Percentiles rank a stretch among this genome's conserved stretches.
phyloP scores from a whole-genome alignment of 1,284 basidiomycete genomes.

The Ustilago xerochloae region DNA sequence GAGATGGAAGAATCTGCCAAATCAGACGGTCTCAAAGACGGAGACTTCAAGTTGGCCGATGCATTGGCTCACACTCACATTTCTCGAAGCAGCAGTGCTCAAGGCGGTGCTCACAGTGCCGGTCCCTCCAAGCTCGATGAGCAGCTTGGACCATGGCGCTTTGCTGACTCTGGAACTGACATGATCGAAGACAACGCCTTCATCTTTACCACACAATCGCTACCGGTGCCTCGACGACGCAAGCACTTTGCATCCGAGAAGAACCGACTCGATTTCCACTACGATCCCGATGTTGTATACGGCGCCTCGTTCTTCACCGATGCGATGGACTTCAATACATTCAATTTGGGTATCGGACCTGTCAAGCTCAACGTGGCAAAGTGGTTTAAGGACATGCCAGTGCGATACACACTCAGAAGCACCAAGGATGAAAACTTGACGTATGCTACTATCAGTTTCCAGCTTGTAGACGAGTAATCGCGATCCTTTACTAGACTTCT shows the following conservation, averaged over 20 bases:
- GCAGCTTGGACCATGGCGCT: slow-evolving; percentile 69
- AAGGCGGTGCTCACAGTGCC: not conserved
- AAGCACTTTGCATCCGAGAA: slow-evolving; percentile 67
- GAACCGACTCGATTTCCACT: slow-evolving; percentile 63
- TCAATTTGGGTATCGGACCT: slow-evolving; percentile 60
- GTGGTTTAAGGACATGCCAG: slow-evolving; percentile 68
- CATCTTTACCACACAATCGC: slow-evolving; percentile 67
- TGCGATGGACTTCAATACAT: slow-evolving; percentile 63
- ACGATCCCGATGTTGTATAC: slow-evolving; percentile 67
- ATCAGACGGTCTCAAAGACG: slow-evolving; percentile 57
- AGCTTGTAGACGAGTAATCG: slow-evolving; percentile 65
- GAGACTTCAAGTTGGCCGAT: slow-evolving; percentile 64
- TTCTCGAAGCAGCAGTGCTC: slow-evolving; percentile 14
- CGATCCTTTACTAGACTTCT: not conserved
- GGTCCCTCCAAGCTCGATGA: slow-evolving; percentile 50
- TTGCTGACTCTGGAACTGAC: slow-evolving; percentile 67
- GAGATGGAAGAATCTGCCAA: slow-evolving; percentile 60
- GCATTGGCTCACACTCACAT: slow-evolving; percentile 45
- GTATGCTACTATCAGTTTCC: slow-evolving; percentile 69
- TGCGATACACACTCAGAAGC: slow-evolving; percentile 69
- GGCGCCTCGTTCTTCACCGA: slow-evolving; percentile 62
- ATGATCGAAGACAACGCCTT: slow-evolving; percentile 70
- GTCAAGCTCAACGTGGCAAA: slow-evolving; percentile 56
- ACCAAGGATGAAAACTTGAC: slow-evolving; percentile 67
- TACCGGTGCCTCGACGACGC: slow-evolving; percentile 67